A percentile compares a stretch with the other conserved stretches of the same genome.
Conservation (phyloP, 306 rosid genomes). For the Amphicarpaea edgeworthii region DNA sequence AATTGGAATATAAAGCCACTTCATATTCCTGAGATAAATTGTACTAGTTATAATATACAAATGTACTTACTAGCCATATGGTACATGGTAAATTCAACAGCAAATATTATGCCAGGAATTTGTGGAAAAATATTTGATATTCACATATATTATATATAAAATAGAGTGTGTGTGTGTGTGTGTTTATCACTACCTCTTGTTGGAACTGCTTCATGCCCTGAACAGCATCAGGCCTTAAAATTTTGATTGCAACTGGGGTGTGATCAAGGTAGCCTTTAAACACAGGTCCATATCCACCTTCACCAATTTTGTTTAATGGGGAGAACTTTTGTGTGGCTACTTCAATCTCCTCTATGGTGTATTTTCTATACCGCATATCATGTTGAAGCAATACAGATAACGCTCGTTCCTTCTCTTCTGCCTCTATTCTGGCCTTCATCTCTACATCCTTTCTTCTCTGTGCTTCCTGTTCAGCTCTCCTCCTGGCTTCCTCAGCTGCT, state of each 20-base stretch:
- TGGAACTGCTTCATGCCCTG: slow-evolving; percentile 95
- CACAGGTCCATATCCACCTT: slow-evolving; percentile 99
- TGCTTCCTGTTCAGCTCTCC: slow-evolving; percentile 83
- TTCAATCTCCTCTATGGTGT: slow-evolving; percentile 83
- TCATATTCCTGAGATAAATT: background rate
- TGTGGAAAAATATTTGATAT: background rate
- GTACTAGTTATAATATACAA: background rate
- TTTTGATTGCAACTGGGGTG: slow-evolving; percentile 92
- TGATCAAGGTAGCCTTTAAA: slow-evolving; percentile 85
- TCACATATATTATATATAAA: background rate
- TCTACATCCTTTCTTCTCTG: slow-evolving; percentile 76
- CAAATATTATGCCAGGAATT: background rate
- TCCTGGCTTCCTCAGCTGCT: slow-evolving; percentile 82
- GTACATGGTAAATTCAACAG: slow-evolving; percentile 5
- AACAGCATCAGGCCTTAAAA: slow-evolving; percentile 86
- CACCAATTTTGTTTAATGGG: slow-evolving; percentile 71
- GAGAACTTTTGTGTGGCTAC: slow-evolving; percentile 70
- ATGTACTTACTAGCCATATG: background rate
- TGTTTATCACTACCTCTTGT: slow-evolving; percentile 77
- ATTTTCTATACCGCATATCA: slow-evolving; percentile 77
- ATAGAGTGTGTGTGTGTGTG: no score
- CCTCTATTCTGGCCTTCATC: slow-evolving; percentile 74
- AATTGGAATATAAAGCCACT: slow-evolving; percentile 13
- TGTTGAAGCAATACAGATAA: slow-evolving; percentile 59
- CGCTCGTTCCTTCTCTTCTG: slow-evolving; percentile 76